phyloP scores from a whole-genome alignment of 2,329 filamentous ascomycete genomes.

The Talaromyces albobiverticillius region DNA sequence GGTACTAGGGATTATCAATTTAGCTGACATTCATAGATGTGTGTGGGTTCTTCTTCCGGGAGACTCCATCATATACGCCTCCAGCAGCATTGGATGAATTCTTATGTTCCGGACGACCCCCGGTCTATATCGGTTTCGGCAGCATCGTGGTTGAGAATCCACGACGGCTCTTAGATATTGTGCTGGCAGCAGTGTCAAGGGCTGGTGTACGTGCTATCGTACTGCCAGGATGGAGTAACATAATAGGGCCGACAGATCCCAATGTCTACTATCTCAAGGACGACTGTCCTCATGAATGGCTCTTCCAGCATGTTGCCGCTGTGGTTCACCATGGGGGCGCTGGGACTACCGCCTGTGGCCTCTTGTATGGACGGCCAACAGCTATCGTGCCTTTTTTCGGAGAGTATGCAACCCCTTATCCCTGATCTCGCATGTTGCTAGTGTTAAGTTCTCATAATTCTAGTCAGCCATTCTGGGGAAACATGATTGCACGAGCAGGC shows the following conservation, averaged over 20 bases:
- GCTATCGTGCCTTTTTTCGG: constrained; percentile 58
- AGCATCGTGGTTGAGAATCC: constrained; percentile 56
- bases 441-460: too few relatives aligned
- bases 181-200: constrained; percentile 48
- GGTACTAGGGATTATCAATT: too few relatives aligned
- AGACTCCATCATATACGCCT: constrained; percentile 32
- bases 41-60: constrained; percentile 48
- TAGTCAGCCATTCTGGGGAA: constrained; percentile 53
- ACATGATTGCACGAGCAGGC: constrained; percentile 49
- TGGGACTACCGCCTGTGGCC: constrained; percentile 57
- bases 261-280: constrained; percentile 49
- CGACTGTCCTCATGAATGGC: constrained; percentile 58
- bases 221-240: constrained; percentile 54
- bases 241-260: constrained; percentile 34
- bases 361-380: constrained; percentile 52
- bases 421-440: too few relatives aligned
- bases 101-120: constrained; percentile 46
- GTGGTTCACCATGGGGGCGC: constrained; percentile 61
- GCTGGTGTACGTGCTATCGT: constrained; percentile 53
- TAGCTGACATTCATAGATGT: too few relatives aligned
- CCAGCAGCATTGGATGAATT: constrained; percentile 42
- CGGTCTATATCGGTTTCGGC: constrained; percentile 58
- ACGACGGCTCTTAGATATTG: constrained; percentile 44
- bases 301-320: constrained; percentile 54
- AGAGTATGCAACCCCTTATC: constrained; percentile 25